Evolutionary conservation across 257 asterid species (phyloP).

Genomic region (Solanum phureja): DNA sequence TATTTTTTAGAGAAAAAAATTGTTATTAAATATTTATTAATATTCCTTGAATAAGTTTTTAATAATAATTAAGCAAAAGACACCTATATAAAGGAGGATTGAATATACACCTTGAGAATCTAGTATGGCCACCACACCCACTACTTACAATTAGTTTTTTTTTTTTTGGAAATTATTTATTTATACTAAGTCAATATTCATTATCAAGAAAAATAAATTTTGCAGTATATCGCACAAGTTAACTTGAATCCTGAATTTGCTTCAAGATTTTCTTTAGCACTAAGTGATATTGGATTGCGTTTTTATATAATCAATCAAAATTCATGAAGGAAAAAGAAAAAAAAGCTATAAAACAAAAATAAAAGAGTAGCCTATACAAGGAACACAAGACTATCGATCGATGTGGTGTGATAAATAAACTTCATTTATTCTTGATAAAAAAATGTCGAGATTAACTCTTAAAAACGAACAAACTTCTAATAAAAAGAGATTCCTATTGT

Average conservation of each 20-base stretch:
- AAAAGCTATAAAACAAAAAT: background rate
- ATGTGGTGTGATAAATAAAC: background rate
- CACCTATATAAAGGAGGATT: background rate
- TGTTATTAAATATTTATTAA: background rate
- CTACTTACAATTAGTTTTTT: background rate
- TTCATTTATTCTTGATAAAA: background rate
- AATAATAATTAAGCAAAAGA: background rate
- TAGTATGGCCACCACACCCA: background rate
- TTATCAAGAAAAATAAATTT: background rate
- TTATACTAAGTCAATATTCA: background rate
- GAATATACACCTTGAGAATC: background rate
- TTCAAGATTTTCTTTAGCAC: background rate
- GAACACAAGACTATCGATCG: too few species aligned
- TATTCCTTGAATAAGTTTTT: background rate
- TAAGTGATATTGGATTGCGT: background rate
- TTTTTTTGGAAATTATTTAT: background rate
- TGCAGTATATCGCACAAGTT: background rate
- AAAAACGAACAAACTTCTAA: background rate
- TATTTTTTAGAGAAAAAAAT: too few species aligned
- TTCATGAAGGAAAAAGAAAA: background rate
- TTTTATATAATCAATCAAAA: background rate
- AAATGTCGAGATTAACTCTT: background rate
- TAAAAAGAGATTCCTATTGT: rapidly evolving
- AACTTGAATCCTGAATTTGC: background rate
- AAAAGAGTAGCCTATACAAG: background rate